Conservation (phyloP, 305 asterid species). For the Rubia peregrina region DNA sequence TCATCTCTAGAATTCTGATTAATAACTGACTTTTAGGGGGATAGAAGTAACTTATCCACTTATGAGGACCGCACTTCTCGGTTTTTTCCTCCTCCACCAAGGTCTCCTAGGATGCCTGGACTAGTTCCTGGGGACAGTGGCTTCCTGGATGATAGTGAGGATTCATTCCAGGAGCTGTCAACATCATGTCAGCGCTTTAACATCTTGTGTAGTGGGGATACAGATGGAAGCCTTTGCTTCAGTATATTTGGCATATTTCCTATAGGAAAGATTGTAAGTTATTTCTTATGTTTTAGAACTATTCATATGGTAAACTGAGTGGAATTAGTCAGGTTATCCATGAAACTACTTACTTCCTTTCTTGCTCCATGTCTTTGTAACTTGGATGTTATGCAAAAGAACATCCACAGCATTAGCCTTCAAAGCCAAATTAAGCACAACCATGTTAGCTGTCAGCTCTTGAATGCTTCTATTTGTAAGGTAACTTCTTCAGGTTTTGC, state of each 20-base stretch:
- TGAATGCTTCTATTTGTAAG: slow-evolving; percentile 65
- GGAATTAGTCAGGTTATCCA: slow-evolving; percentile 15
- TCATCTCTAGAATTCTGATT: slow-evolving; percentile 13
- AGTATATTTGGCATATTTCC: slow-evolving; percentile 93
- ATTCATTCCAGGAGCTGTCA: slow-evolving; percentile 72
- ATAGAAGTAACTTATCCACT: slow-evolving; percentile 26
- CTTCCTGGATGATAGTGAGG: slow-evolving; percentile 70
- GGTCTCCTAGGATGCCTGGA: slow-evolving; percentile 83
- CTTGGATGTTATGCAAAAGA: slow-evolving; percentile 40
- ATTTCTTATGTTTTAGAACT: slow-evolving; percentile 14
- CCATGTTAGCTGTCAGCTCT: slow-evolving; percentile 39
- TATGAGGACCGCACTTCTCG: slow-evolving; percentile 94
- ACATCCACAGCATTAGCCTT: slow-evolving; percentile 50
- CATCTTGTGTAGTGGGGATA: slow-evolving; percentile 91
- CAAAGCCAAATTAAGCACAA: slow-evolving; percentile 32
- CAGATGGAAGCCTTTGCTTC: slow-evolving; percentile 79
- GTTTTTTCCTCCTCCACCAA: slow-evolving; percentile 87
- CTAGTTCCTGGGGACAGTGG: slow-evolving; percentile 82
- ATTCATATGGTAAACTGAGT: slow-evolving; percentile 8
- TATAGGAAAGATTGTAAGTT: slow-evolving; percentile 87
- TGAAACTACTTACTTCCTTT: slow-evolving; percentile 17
- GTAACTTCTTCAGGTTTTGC: slow-evolving; percentile 27
- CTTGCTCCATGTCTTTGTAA: slow-evolving; percentile 21
- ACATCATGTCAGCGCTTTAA: slow-evolving; percentile 73
- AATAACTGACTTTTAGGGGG: slow-evolving; percentile 42